A percentile compares a stretch with the other conserved stretches of the same genome.
Conservation (phyloP, 129 eudicot species). For the Mikania micrantha region DNA sequence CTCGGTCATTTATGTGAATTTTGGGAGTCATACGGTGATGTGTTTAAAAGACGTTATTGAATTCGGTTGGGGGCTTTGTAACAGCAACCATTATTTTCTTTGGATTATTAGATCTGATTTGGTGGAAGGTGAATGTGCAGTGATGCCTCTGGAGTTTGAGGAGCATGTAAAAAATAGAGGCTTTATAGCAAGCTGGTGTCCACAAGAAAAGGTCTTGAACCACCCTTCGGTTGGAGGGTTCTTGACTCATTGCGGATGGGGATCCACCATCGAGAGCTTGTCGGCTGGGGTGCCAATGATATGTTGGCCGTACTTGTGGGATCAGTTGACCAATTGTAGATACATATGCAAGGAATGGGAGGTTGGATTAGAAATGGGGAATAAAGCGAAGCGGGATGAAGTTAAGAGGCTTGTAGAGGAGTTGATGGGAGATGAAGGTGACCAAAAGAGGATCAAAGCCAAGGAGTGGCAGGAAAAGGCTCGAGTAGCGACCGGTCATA, state of each 20-base stretch:
- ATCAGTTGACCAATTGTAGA: conserved; percentile 7
- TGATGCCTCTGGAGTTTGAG: background rate
- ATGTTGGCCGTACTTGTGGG: conserved; percentile 12
- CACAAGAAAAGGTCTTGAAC: conserved; percentile 16
- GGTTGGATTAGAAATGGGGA: conserved; percentile 15
- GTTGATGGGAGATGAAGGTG: background rate
- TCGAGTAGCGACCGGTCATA: background rate
- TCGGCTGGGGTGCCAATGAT: conserved; percentile 26
- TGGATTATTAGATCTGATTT: conserved; percentile 16
- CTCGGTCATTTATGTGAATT: conserved; percentile 8
- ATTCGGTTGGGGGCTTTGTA: conserved; percentile 22
- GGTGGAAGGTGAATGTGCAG: conserved; percentile 1
- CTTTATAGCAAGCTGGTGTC: conserved; percentile 19
- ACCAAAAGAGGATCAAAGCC: background rate
- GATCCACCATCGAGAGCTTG: conserved; percentile 21
- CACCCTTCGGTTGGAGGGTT: conserved; percentile 28
- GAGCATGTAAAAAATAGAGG: conserved; percentile 10
- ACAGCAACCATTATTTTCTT: conserved; percentile 12
- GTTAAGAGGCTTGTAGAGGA: conserved; percentile 1
- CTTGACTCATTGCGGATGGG: conserved; percentile 26
- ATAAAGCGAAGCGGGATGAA: conserved; percentile 2
- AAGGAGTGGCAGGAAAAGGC: background rate
- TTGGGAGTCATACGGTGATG: background rate
- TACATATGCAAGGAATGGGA: conserved; percentile 12
- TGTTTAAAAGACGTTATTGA: background rate